Evolutionary conservation across 768 basidiomycete species (phyloP).

Genomic region (Hygrocybe punicea): DNA sequence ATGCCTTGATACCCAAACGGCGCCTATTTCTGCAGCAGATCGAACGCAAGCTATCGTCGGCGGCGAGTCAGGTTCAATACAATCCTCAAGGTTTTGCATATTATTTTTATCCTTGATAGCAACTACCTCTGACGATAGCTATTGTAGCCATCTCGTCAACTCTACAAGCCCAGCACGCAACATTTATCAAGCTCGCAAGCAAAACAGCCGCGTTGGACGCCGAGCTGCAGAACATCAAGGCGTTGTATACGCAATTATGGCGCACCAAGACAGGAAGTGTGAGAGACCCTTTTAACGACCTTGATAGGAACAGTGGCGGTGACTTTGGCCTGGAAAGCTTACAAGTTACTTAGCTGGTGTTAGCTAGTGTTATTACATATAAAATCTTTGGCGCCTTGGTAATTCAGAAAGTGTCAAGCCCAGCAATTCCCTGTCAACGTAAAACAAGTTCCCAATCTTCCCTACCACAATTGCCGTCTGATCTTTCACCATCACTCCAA

Average conservation of each 20-base stretch:
- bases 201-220: constrained; percentile 72
- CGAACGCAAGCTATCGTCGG: constrained; percentile 73
- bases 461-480: too few relatives aligned
- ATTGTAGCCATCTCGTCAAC: constrained; percentile 65
- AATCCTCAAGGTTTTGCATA: constrained; percentile 61
- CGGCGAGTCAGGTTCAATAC: constrained; percentile 56
- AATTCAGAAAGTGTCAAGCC: too few relatives aligned
- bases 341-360: too few relatives aligned
- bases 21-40: constrained; percentile 54
- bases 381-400: constrained; percentile 7
- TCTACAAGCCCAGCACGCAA: constrained; percentile 74
- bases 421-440: not conserved
- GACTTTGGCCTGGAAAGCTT: constrained; percentile 47
- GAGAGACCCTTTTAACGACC: constrained; percentile 72
- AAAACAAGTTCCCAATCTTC: not conserved
- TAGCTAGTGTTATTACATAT: too few relatives aligned
- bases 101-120: constrained; percentile 2
- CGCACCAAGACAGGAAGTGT: constrained; percentile 76
- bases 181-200: constrained; percentile 71
- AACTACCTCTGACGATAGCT: constrained; percentile 10
- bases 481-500: not conserved
- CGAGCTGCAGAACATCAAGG: constrained; percentile 74
- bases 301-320: constrained; percentile 33
- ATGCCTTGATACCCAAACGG: not conserved
- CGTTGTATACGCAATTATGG: constrained; percentile 74